Evolutionary conservation across 2,329 filamentous ascomycete genomes (phyloP), one percentile per base, ranked within the genome.

Genomic region (Pseudopithomyces maydicus): DNA sequence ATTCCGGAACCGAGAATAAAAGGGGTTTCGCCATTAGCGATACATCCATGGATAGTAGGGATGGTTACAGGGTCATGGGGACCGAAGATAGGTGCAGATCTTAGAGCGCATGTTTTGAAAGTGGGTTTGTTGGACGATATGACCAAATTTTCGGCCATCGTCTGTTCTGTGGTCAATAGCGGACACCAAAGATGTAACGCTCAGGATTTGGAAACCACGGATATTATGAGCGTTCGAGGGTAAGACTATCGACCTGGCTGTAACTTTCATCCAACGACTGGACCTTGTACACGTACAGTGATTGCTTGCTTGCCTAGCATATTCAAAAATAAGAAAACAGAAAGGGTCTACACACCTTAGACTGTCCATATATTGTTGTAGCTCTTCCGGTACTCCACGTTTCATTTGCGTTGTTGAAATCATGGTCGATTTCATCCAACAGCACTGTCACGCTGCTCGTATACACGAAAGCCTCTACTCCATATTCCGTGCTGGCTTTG

Each of bases 381-480:
- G 90, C 90, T 45, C 86, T 83, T 51, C 95, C 88, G 48, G 90
- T 83, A 26, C 91, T 91, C 83, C 90, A 92, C 45, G 84, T 81
- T 81, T 98, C 94, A 75, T 93, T 89, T 63, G 91, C 92, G 74
- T 97, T 93, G 74, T 88, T 84, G 73, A 96, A 84, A 74, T 97
- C 90, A 58, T 80, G 85, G 59, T 83, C 81, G 26, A 80, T 54
- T 66, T 93, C 93, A 77, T 98, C 92, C 72, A 90, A 89, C 62
- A 97, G 82, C 59, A 97, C 89, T 58, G 92, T 96, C 52, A 91
- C 90, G 52, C 90, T 95, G 75, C 90, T 95, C 17, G 94, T 98
- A 78, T 94, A 97, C 45, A 98, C 91, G 62, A 98, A 87, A 0
- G 85, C 90, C 77, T 88, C 91, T 69, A 94, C 92, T 60, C 85